Percentiles rank a stretch among this genome's conserved stretches.
phyloP scores from a whole-genome alignment of 768 basidiomycete species.

The Sarcomyxa edulis region DNA sequence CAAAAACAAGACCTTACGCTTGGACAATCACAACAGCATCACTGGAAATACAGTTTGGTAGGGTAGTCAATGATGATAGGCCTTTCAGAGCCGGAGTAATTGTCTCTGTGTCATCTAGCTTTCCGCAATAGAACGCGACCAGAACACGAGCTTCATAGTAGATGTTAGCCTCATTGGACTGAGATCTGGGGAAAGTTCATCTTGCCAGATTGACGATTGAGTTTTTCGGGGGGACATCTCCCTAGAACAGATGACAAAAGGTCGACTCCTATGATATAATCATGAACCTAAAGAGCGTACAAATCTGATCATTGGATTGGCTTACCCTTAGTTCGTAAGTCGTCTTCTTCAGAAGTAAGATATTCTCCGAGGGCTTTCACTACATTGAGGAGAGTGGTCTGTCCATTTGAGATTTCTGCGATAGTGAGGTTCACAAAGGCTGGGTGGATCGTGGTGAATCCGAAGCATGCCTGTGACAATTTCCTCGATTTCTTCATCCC shows the following conservation, averaged over 20 bases:
- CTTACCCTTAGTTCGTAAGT: conserved; percentile 75
- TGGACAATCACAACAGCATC: conserved; percentile 66
- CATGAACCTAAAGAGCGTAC: conserved; percentile 7
- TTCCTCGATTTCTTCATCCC: conserved; percentile 54
- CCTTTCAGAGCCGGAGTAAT: conserved; percentile 80
- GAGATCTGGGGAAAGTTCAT: not conserved
- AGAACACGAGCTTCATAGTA: conserved; percentile 67
- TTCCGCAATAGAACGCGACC: conserved; percentile 76
- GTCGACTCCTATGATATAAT: conserved; percentile 60
- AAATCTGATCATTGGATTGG: conserved; percentile 4
- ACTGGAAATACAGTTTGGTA: conserved; percentile 55
- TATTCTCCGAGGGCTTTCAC: conserved; percentile 87
- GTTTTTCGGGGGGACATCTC: conserved; percentile 49
- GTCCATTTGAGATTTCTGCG: conserved; percentile 45
- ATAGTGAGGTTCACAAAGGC: conserved; percentile 2
- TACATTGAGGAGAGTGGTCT: conserved; percentile 61
- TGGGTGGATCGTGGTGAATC: conserved; percentile 5
- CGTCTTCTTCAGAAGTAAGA: conserved; percentile 81
- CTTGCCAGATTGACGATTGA: conserved; percentile 77
- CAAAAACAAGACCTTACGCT: conserved; percentile 30
- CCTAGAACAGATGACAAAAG: conserved; percentile 72
- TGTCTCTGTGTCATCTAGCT: conserved; percentile 82
- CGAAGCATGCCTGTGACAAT: conserved; percentile 51
- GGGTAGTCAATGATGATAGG: conserved; percentile 56
- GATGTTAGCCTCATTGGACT: not conserved